These are phyloP conservation scores for Torulaspora microellipsoides DNA, from an alignment of 805 yeast species.

Conservation along the genomic window DNA sequence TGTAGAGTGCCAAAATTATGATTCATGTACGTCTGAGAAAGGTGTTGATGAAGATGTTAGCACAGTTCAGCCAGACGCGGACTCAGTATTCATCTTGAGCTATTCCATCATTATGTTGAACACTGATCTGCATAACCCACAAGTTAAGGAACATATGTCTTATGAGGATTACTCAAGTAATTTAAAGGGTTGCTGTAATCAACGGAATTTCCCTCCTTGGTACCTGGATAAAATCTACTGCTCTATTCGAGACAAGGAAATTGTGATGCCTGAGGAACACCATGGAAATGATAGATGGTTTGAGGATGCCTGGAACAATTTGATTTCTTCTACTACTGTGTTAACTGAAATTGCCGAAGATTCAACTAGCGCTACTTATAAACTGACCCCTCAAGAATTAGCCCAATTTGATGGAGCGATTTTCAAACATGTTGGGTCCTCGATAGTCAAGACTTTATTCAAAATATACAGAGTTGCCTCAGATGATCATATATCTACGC, in stretches of 20 bases:
- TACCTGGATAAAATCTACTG: conserved; percentile 75
- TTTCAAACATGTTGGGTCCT: conserved; percentile 58
- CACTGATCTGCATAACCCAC: conserved; percentile 91
- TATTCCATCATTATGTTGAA: conserved; percentile 92
- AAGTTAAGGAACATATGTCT: conserved; percentile 87
- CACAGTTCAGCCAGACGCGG: conserved; percentile 69
- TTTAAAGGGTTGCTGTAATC: conserved; percentile 72
- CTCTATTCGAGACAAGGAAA: conserved; percentile 80
- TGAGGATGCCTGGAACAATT: conserved; percentile 78
- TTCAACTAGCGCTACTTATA: conserved; percentile 16
- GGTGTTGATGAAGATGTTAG: conserved; percentile 32
- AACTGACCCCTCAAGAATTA: conserved; percentile 24
- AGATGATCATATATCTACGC: conserved; percentile 83
- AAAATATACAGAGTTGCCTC: conserved; percentile 81
- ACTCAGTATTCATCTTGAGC: conserved; percentile 83
- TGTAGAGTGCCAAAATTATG: conserved; percentile 54
- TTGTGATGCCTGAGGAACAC: conserved; percentile 97
- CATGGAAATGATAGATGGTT: conserved; percentile 90
- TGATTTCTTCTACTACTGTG: conserved; percentile 44
- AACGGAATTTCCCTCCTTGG: conserved; percentile 78
- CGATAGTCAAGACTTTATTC: conserved; percentile 66
- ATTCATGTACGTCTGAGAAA: conserved; percentile 12
- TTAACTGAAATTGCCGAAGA: conserved; percentile 28
- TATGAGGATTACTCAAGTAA: conserved; percentile 76
- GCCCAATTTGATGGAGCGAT: conserved; percentile 67